A percentile compares a stretch with the other conserved stretches of the same genome.
Conservation (phyloP, 306 rosid genomes). For the Phaseolus lunatus region DNA sequence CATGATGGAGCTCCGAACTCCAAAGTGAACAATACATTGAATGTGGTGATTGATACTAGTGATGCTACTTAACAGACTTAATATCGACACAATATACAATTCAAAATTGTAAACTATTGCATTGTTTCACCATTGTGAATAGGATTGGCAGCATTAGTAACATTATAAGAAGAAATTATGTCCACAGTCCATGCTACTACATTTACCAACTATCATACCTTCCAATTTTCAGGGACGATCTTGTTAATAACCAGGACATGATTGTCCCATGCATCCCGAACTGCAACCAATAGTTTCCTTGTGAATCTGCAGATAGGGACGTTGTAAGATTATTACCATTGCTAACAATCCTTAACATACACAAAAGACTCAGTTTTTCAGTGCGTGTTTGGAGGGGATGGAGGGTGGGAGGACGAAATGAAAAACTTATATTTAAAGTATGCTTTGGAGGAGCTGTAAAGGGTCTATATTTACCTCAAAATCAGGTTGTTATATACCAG, state of each 20-base stretch:
- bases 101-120: too few relatives aligned
- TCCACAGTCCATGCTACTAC: constrained; percentile 14
- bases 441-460: constrained; percentile 15
- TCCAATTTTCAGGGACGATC: constrained; percentile 86
- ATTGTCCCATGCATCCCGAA: constrained; percentile 79
- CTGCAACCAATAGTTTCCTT: constrained; percentile 85
- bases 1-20: too few relatives aligned
- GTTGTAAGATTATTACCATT: constrained; percentile 33
- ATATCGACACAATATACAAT: too few relatives aligned
- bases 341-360: neutral
- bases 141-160: constrained; percentile 9
- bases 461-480: constrained; percentile 62
- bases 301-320: constrained; percentile 67
- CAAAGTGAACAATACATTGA: too few relatives aligned
- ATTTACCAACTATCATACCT: constrained; percentile 56
- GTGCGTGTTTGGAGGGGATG: neutral
- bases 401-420: neutral
- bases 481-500: constrained; percentile 87
- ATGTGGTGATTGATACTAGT: too few relatives aligned
- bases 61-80: too few relatives aligned
- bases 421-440: constrained; percentile 38
- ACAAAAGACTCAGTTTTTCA: constrained; percentile 19
- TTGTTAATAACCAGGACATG: constrained; percentile 71
- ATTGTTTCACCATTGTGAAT: constrained; percentile 3
- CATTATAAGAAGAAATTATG: constrained; percentile 3